Base-by-base conservation (phyloP, 2,329 filamentous ascomycete species). In the Proliferodiscus dingleyae region DNA sequence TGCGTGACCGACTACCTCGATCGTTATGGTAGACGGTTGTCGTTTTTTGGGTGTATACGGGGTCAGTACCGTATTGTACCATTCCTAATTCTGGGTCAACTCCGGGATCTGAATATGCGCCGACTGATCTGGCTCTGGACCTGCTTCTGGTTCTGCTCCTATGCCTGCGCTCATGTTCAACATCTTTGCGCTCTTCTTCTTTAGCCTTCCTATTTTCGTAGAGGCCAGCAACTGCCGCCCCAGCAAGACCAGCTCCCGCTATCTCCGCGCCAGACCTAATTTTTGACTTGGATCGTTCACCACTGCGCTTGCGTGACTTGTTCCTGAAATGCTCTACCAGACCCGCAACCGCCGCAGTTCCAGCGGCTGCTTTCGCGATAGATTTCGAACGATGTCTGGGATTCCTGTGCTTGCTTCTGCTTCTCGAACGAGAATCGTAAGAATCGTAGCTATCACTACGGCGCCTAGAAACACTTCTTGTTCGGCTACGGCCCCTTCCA, bases 61-160 rank as follows among this genome's bases (percentile, higher is more conserved):
- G 78, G 54, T 74, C 71, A 61, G 69, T 71, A 56, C 80, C 80
- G 70, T 83, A 83, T 65, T 83, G 77, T 74, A 83, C 77, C 72
- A 82, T 72, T 69, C 78, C 80, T 80, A 82, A 69, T 69, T 81
- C 77, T 70, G 72, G 74, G 77, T 82, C 78, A 81, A 60, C 52
- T 54, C 66, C 67, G 61, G 68, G 67, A 64, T 74, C 71, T 58
- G 71, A 71, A 67, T 71, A 67, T 58, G 61, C 64, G 62, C 64
- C 66, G 48, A 58, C 59, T 55, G 76, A 78, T 67, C 72, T 74
- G 69, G 71, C 74, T 64, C 73, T 69, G 43, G 66, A 68, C 54
- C 59, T 59, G 49, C 45, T 57, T 54, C 56, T 57, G 23, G 47
- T 43, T 59, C 56, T 60, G 36, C 47, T 63, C 45, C 49, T 38